Percentiles rank a stretch among this genome's conserved stretches.
phyloP scores from a whole-genome alignment of 768 basidiomycete genomes.

The Collybia sp. region DNA sequence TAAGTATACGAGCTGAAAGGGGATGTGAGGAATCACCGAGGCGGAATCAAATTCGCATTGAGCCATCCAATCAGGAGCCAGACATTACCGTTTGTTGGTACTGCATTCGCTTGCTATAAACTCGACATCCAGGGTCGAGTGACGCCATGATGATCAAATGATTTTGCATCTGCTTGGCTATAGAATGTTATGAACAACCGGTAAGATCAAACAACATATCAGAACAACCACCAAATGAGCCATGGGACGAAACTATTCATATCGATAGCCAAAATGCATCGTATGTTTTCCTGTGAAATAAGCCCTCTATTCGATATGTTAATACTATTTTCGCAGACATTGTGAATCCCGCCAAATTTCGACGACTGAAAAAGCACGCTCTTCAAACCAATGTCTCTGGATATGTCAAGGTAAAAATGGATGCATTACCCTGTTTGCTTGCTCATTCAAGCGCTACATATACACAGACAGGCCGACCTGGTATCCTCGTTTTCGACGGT shows the following conservation, averaged over 20 bases:
- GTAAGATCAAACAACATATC: slow-evolving; percentile 1
- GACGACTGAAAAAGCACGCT: slow-evolving; percentile 33
- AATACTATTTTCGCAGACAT: slow-evolving; percentile 27
- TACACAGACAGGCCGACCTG: slow-evolving; percentile 34
- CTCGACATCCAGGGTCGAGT: too few species aligned
- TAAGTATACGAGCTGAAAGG: too few species aligned
- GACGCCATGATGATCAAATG: too few species aligned
- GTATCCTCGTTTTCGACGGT: slow-evolving; percentile 38
- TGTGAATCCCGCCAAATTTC: slow-evolving; percentile 34
- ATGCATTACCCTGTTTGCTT: not conserved
- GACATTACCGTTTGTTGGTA: not conserved
- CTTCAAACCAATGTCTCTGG: slow-evolving; percentile 31
- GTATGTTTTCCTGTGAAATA: slow-evolving; percentile 16
- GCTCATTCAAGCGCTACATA: not conserved
- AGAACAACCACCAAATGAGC: slow-evolving; percentile 6
- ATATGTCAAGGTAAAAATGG: slow-evolving; percentile 28
- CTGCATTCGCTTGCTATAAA: too few species aligned
- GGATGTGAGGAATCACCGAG: not conserved
- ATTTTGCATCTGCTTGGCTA: not conserved
- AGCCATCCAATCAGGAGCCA: not conserved
- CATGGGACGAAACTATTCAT: slow-evolving; percentile 17
- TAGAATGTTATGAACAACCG: too few species aligned
- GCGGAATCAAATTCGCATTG: not conserved
- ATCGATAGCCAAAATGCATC: slow-evolving; percentile 39
- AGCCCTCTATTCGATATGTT: not conserved